Percentiles rank a stretch among this genome's conserved stretches.
phyloP scores from a whole-genome alignment of 306 rosid genomes.

The Comarum palustre region DNA sequence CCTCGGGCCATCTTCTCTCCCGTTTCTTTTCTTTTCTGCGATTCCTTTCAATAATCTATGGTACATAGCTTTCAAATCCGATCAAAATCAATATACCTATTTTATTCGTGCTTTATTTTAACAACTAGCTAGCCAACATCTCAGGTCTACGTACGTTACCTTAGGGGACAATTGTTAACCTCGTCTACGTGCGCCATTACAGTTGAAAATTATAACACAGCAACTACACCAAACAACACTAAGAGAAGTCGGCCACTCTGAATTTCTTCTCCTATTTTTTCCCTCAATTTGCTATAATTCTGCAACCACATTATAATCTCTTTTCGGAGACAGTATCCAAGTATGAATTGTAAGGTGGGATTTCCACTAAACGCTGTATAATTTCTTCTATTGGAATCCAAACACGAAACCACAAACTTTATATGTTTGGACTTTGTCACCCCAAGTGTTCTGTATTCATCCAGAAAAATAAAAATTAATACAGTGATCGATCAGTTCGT shows the following conservation, averaged over 20 bases:
- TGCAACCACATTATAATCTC: background rate
- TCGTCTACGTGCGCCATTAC: background rate
- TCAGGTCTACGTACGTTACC: background rate
- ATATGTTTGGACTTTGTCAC: conserved; percentile 28
- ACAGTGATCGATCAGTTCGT: background rate
- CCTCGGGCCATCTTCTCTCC: too few relatives aligned
- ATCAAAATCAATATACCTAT: background rate
- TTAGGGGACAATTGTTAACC: background rate
- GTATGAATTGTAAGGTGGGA: conserved; percentile 34
- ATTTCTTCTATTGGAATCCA: conserved; percentile 54
- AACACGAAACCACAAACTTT: conserved; percentile 72
- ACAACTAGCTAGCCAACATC: background rate
- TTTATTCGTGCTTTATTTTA: background rate
- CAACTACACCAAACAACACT: conserved; percentile 5
- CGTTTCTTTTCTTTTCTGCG: too few relatives aligned
- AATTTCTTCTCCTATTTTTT: background rate
- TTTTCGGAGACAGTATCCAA: conserved; percentile 11
- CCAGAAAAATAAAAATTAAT: conserved; percentile 3
- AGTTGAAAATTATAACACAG: background rate
- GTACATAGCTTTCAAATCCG: too few relatives aligned
- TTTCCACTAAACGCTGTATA: conserved; percentile 45
- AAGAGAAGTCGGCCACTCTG: conserved; percentile 1
- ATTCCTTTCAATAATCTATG: too few relatives aligned
- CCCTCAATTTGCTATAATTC: conserved; percentile 14
- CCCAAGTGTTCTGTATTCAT: conserved; percentile 24